Evolutionary conservation across 1,284 basidiomycete genomes (phyloP).

Genomic region (Xerocomus minutiporus): DNA sequence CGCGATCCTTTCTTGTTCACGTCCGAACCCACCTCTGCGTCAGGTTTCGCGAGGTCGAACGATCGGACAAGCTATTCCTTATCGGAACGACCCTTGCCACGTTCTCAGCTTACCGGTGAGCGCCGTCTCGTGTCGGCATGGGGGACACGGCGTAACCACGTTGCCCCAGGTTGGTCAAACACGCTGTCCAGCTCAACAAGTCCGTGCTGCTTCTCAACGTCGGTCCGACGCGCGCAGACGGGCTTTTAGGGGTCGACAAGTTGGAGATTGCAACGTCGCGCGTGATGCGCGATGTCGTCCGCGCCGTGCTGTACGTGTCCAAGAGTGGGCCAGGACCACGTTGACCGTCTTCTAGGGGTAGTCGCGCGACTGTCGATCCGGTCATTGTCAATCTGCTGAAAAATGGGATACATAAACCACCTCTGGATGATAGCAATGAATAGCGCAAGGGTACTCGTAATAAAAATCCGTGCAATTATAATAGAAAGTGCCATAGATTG

Average conservation of each 20-base stretch:
- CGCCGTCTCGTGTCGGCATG: not conserved
- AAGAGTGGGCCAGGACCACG: not conserved
- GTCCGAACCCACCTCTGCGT: too few species aligned
- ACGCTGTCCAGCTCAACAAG: constrained; percentile 70
- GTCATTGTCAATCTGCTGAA: constrained; percentile 20
- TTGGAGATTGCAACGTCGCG: constrained; percentile 68
- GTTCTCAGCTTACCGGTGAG: constrained; percentile 82
- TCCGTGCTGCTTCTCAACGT: constrained; percentile 79
- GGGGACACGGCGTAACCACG: not conserved
- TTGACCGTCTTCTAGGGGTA: constrained; percentile 20
- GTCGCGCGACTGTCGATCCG: constrained; percentile 18
- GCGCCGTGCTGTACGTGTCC: constrained; percentile 49
- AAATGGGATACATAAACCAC: constrained; percentile 30
- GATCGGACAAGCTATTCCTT: constrained; percentile 66
- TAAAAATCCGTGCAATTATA: constrained; percentile 15
- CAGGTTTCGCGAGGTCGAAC: constrained; percentile 61
- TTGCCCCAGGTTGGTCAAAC: constrained; percentile 61
- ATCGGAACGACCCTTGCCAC: constrained; percentile 89
- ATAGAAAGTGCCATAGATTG: constrained; percentile 24
- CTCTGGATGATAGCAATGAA: constrained; percentile 13
- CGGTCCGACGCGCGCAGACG: constrained; percentile 82
- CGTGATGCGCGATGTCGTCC: constrained; percentile 63
- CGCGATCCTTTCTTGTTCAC: constrained; percentile 28
- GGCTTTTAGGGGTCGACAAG: constrained; percentile 67
- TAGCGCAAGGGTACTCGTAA: constrained; percentile 11